These are phyloP conservation scores for Thinopyrum elongatum DNA, from an alignment of 176 grass and related monocot species.

Conservation along the genomic window DNA sequence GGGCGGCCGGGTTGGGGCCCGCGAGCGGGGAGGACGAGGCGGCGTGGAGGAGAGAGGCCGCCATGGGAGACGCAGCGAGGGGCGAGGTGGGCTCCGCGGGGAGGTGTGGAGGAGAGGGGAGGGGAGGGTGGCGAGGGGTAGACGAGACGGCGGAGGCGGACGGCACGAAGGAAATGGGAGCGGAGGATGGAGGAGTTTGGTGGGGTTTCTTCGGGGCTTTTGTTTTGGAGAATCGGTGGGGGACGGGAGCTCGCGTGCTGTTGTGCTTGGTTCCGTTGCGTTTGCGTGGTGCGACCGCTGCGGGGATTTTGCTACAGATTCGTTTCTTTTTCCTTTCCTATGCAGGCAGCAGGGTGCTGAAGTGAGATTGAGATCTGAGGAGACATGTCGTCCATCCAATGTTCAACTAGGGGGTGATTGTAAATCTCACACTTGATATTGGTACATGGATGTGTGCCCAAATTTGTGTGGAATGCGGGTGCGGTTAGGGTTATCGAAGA, in stretches of 20 bases:
- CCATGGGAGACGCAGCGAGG: constrained; percentile 26
- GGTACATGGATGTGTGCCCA: too few species aligned
- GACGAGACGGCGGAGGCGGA: constrained; percentile 2
- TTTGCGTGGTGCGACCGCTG: background rate
- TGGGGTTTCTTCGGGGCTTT: constrained; percentile 40
- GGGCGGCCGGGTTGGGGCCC: background rate
- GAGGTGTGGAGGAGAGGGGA: background rate
- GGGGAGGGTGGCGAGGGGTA: background rate
- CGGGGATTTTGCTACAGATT: background rate
- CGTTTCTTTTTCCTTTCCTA: background rate
- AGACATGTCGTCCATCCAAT: too few species aligned
- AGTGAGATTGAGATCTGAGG: background rate
- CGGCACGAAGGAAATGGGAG: constrained; percentile 15
- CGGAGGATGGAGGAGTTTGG: constrained; percentile 7
- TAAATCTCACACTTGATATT: too few species aligned
- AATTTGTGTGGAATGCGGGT: too few species aligned
- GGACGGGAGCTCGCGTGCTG: background rate
- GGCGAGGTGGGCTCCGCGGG: background rate
- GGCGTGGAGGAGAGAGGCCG: constrained; percentile 43
- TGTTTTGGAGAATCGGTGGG: background rate
- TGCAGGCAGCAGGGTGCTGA: background rate
- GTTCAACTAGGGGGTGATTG: too few species aligned
- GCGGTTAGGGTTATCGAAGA: too few species aligned
- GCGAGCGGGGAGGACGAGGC: constrained; percentile 26
- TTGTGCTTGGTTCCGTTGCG: background rate